Percentiles rank a stretch among this genome's conserved stretches.
Conservation (phyloP, 495 filamentous ascomycete species). For the Annulohypoxylon bovei region DNA sequence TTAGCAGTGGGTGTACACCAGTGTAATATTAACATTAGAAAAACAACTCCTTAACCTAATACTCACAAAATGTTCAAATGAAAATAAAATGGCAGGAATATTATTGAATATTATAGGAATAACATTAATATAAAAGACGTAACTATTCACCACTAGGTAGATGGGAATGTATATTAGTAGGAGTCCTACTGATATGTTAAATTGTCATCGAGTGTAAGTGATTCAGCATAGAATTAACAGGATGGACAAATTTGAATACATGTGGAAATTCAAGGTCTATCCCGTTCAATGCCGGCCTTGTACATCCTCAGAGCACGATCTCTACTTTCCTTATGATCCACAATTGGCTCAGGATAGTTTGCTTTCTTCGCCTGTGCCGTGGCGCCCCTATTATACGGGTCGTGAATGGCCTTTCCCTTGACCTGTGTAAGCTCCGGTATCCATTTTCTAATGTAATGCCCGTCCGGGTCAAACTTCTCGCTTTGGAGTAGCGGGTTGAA, state of each 20-base stretch:
- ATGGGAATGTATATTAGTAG: no score
- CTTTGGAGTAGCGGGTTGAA: slow-evolving; percentile 90
- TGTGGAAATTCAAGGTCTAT: slow-evolving; percentile 25
- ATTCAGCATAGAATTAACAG: neutral
- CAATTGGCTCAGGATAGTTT: slow-evolving; percentile 79
- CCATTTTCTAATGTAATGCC: slow-evolving; percentile 78
- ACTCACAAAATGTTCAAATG: no score
- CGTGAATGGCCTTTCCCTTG: slow-evolving; percentile 73
- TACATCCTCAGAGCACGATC: slow-evolving; percentile 75
- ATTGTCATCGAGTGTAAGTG: no score
- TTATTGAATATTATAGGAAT: no score
- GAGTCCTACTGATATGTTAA: no score
- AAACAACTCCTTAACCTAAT: no score
- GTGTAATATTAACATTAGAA: no score
- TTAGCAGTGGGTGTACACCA: no score
- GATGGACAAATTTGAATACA: neutral
- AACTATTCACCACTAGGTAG: no score
- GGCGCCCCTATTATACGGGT: slow-evolving; percentile 76
- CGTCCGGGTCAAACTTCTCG: slow-evolving; percentile 79
- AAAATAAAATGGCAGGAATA: no score
- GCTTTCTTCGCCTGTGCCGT: slow-evolving; percentile 65
- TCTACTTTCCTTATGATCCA: slow-evolving; percentile 75
- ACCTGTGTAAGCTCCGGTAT: slow-evolving; percentile 73
- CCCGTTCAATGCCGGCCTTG: slow-evolving; percentile 68
- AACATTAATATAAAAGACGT: no score